Conservation (phyloP, 2,329 filamentous ascomycete species). For the Polytolypa hystricis region DNA sequence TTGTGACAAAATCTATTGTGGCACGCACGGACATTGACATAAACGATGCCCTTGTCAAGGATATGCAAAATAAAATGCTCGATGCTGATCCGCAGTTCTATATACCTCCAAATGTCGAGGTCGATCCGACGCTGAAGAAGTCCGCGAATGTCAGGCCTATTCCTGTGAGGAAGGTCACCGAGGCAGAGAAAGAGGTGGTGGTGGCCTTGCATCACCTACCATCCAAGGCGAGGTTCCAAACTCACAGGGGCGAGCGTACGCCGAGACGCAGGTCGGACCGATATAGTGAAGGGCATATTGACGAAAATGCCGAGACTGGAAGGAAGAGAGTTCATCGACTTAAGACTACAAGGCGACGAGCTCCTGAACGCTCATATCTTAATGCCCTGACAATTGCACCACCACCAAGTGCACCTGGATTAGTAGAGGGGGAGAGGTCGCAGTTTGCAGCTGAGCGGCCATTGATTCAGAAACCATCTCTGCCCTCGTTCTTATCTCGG, state of each 20-base stretch:
- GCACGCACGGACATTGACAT: constrained; percentile 36
- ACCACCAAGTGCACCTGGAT: not conserved
- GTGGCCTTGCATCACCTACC: constrained; percentile 29
- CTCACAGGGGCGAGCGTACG: too few relatives aligned
- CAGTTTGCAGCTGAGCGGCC: too few relatives aligned
- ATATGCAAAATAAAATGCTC: constrained; percentile 41
- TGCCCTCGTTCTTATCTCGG: too few relatives aligned
- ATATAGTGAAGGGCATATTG: too few relatives aligned
- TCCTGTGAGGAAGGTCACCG: constrained; percentile 16
- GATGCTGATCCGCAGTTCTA: constrained; percentile 32
- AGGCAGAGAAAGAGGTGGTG: constrained; percentile 21
- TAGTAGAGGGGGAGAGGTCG: too few relatives aligned
- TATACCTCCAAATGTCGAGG: constrained; percentile 33
- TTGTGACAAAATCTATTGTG: constrained; percentile 41
- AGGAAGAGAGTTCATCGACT: constrained; percentile 20
- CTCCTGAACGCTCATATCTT: constrained; percentile 9
- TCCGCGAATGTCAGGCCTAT: constrained; percentile 4
- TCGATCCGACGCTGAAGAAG: constrained; percentile 26
- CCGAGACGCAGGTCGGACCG: too few relatives aligned
- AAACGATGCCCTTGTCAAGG: constrained; percentile 35
- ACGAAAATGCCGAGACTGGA: too few relatives aligned
- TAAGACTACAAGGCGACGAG: constrained; percentile 19
- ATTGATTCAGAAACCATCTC: too few relatives aligned
- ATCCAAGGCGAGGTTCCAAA: constrained; percentile 16
- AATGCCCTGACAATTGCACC: constrained; percentile 12